Evolutionary conservation across 768 basidiomycete species (phyloP).

Genomic region (Termitomyces sp.): DNA sequence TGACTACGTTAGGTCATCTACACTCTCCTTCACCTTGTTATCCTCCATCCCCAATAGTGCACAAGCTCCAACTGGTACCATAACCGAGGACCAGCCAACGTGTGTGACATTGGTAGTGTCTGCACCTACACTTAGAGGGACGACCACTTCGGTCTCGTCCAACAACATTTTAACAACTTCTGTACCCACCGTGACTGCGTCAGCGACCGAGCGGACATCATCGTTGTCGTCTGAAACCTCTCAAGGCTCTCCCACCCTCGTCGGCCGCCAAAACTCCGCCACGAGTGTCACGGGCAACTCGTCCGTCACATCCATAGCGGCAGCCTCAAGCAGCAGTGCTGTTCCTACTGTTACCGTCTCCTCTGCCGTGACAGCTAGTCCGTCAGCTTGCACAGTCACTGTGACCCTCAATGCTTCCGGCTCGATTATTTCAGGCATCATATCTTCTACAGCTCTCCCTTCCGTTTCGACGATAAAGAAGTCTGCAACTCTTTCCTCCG

Average conservation of each 20-base stretch:
- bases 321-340: background rate
- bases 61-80: background rate
- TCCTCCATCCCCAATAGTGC: background rate
- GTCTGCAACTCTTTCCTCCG: background rate
- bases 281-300: background rate
- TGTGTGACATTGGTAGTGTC: conserved; percentile 1
- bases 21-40: background rate
- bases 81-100: background rate
- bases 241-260: background rate
- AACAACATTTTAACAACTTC: background rate
- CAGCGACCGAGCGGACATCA: background rate
- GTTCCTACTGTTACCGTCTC: background rate
- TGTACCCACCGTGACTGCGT: background rate
- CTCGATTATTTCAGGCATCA: background rate
- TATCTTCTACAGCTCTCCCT: background rate
- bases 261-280: background rate
- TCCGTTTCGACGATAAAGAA: background rate
- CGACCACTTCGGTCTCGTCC: background rate
- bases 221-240: background rate
- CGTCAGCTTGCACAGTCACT: conserved; percentile 4
- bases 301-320: background rate
- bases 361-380: background rate
- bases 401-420: background rate
- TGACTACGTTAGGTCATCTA: background rate
- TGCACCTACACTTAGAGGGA: background rate